phyloP scores from a whole-genome alignment of 176 grass and related monocot genomes.

The Saccharum spontaneum region DNA sequence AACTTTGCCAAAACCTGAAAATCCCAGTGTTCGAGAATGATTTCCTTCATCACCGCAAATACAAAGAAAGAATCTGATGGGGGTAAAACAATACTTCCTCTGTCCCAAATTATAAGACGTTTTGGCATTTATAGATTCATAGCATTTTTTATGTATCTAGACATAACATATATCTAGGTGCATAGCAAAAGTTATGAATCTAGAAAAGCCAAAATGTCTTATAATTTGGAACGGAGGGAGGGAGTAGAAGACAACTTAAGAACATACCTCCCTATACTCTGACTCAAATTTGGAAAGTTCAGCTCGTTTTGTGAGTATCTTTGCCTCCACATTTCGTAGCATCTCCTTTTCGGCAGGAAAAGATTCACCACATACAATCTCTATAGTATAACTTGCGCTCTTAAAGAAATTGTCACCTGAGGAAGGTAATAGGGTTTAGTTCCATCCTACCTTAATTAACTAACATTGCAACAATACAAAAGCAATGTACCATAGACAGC shows the following conservation, averaged over 20 bases:
- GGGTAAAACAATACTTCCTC: neutral
- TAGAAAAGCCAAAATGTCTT: too few species aligned
- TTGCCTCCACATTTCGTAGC: constrained; percentile 72
- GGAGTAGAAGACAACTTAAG: neutral
- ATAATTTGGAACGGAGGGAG: too few species aligned
- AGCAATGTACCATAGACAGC: constrained; percentile 84
- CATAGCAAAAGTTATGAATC: too few species aligned
- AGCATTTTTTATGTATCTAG: too few species aligned
- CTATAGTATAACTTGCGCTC: constrained; percentile 90
- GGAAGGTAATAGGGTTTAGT: constrained; percentile 21
- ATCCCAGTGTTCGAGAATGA: constrained; percentile 6
- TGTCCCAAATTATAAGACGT: too few species aligned
- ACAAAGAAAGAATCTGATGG: neutral
- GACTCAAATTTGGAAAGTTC: constrained; percentile 96
- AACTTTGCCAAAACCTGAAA: constrained; percentile 82
- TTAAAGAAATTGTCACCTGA: constrained; percentile 98
- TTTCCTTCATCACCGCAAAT: neutral
- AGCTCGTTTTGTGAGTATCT: constrained; percentile 83
- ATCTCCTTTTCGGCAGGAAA: constrained; percentile 82
- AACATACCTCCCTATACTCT: constrained; percentile 84
- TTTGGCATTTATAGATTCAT: too few species aligned
- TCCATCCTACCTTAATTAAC: neutral
- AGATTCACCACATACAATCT: constrained; percentile 80
- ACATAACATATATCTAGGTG: too few species aligned
- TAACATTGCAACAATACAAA: neutral